Base-by-base conservation (phyloP, 164 flowering plant species). In the Akebia trifoliata region DNA sequence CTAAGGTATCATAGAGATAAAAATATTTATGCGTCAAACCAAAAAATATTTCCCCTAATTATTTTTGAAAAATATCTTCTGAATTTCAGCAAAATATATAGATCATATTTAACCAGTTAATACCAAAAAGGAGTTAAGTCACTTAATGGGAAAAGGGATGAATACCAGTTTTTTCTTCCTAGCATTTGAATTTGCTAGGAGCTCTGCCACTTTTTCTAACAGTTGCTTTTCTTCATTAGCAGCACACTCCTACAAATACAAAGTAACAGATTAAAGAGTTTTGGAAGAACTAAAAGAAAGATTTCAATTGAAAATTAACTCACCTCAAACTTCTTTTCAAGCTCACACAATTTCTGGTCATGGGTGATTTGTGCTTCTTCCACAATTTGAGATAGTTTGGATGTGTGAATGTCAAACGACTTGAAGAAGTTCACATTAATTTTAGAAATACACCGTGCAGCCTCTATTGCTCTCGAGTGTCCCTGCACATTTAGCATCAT, bases 291-390 rank as follows among this genome's bases (percentile, higher is more conserved):
- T 28, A 60, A 28, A 49, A 36, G 1, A 22, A 51, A 4, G 6
- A 21, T 29, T 29, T n/a, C 22, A 20, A 32, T 40, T 38, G 14
- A 54, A 46, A 3, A 32, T 4, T 18, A 32, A 66, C 39, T n/a
- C 32, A 85, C 99, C 99, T 86, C 97, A 71, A 86, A 90, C 64
- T 83, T 94, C 81, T 82, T 78, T 72, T 88, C 93, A 56, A 94
- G 78, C 50, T 94, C 91, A 52, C 76, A 74, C 55, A 94, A 57
- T 57, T 85, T 83, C 43, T 78, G 67, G 56, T 82, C 87, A 68
- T 86, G 78, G 49, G 69, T 72, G 35, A 64, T 69, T 38, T 90
- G 89, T 38, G 89, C 81, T 62, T 90, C 99, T 64, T 86, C 84
- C 43, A 90, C 81, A 61, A 94, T 83, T 50, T 78, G 67, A 21